A percentile compares a stretch with the other conserved stretches of the same genome.
These are phyloP conservation scores for Mycena leptocephala DNA, from an alignment of 768 basidiomycete genomes.

Conservation along the genomic window DNA sequence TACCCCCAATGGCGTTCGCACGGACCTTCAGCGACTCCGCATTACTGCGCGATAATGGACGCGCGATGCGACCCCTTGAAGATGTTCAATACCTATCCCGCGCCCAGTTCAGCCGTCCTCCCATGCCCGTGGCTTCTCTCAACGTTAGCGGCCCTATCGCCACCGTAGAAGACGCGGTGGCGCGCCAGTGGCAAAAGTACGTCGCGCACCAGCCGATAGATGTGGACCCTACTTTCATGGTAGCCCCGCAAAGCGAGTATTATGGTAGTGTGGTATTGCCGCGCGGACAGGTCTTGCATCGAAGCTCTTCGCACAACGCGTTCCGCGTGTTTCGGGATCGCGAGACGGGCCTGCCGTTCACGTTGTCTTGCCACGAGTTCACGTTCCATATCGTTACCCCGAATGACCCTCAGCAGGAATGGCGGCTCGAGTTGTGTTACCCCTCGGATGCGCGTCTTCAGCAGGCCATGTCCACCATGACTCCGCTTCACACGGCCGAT, in stretches of 20 bases:
- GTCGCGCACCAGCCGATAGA: not conserved
- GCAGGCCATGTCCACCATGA: not conserved
- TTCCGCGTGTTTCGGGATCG: not conserved
- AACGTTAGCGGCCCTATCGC: not conserved
- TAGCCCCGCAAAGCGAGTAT: not conserved
- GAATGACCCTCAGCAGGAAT: not conserved
- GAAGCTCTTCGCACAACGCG: not conserved
- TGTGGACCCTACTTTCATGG: not conserved
- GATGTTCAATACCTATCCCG: not conserved
- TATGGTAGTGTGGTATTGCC: not conserved
- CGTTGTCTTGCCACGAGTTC: not conserved
- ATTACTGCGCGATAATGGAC: too few relatives aligned
- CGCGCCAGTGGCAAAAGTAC: not conserved
- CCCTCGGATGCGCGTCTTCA: not conserved
- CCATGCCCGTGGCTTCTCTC: not conserved
- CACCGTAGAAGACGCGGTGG: not conserved
- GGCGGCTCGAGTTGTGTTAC: not conserved
- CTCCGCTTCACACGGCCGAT: not conserved
- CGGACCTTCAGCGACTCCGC: too few relatives aligned
- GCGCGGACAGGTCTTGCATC: not conserved
- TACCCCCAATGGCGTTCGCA: too few relatives aligned
- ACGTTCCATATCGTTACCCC: not conserved
- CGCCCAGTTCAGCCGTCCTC: not conserved
- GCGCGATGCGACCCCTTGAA: not conserved
- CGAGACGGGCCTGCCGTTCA: not conserved